A percentile compares a stretch with the other conserved stretches of the same genome.
These are phyloP conservation scores for Cyberlindnera americana DNA, from an alignment of 805 yeast species.

Conservation along the genomic window DNA sequence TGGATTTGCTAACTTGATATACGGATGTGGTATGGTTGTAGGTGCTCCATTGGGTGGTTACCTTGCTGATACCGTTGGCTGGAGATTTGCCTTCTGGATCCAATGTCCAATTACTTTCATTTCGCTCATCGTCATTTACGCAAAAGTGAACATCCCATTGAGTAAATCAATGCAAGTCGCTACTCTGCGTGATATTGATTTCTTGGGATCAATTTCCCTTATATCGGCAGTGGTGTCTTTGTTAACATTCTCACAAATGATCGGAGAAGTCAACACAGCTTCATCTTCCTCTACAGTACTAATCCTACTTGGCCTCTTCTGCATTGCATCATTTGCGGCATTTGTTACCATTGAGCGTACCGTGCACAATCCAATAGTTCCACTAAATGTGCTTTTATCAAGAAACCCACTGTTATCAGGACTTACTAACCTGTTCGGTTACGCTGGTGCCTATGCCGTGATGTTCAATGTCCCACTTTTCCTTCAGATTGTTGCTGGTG, in stretches of 20 bases:
- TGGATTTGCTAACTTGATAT: conserved; percentile 36
- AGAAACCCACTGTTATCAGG: conserved; percentile 9
- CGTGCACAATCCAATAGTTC: conserved; percentile 8
- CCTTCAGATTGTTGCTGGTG: conserved; percentile 40
- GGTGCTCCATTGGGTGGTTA: conserved; percentile 40
- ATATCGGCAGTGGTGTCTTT: conserved; percentile 4
- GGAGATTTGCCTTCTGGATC: conserved; percentile 40
- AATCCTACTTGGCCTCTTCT: background rate
- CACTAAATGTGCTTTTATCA: conserved; percentile 3
- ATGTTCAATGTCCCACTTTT: conserved; percentile 40
- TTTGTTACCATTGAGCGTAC: conserved; percentile 5
- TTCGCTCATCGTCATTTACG: conserved; percentile 30
- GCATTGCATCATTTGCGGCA: conserved; percentile 1
- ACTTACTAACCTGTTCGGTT: conserved; percentile 8
- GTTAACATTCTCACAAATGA: conserved; percentile 3
- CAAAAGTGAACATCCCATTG: conserved; percentile 24
- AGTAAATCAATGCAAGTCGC: conserved; percentile 22
- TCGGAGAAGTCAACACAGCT: conserved; percentile 3
- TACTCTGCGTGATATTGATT: conserved; percentile 30
- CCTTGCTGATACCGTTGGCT: conserved; percentile 34
- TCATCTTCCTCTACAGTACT: background rate
- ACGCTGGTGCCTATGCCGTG: conserved; percentile 30
- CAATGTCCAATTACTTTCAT: conserved; percentile 32
- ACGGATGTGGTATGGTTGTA: conserved; percentile 35
- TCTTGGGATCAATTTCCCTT: conserved; percentile 14